These are phyloP conservation scores for Rasamsonia emersonii DNA, from an alignment of 2,329 filamentous ascomycete species.

Conservation along the genomic window DNA sequence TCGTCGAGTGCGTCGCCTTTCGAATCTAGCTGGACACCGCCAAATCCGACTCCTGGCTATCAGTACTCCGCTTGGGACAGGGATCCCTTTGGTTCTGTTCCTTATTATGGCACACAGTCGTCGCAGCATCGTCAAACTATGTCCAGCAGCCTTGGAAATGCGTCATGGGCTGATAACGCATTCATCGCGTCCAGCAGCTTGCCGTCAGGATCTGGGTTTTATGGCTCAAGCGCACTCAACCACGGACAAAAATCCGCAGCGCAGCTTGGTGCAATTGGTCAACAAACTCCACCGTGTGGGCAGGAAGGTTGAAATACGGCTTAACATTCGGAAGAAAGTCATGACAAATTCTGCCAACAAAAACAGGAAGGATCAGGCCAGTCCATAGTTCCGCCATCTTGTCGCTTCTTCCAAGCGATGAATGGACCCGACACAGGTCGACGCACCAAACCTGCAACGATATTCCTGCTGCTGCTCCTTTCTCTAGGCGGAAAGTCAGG, in stretches of 20 bases:
- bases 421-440: too few species aligned
- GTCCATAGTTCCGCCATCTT: too few species aligned
- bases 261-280: constrained; percentile 34
- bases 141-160: constrained; percentile 19
- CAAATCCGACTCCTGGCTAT: constrained; percentile 10
- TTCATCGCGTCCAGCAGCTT: constrained; percentile 24
- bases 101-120: neutral
- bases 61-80: constrained; percentile 19
- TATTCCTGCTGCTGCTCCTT: too few species aligned
- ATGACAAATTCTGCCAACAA: too few species aligned
- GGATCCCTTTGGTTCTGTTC: constrained; percentile 6
- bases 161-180: constrained; percentile 29
- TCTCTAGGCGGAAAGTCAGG: too few species aligned
- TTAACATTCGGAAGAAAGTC: too few species aligned
- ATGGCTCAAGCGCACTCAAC: constrained; percentile 15
- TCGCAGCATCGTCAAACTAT: constrained; percentile 17
- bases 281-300: constrained; percentile 41
- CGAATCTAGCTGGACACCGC: constrained; percentile 15
- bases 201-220: constrained; percentile 16
- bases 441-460: too few species aligned
- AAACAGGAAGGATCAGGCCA: too few species aligned
- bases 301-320: constrained; percentile 35
- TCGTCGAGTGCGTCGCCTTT: constrained; percentile 14
- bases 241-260: constrained; percentile 19
- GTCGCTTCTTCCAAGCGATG: too few species aligned